phyloP scores from a whole-genome alignment of 2,329 filamentous ascomycete species.

The Alternaria viburni region DNA sequence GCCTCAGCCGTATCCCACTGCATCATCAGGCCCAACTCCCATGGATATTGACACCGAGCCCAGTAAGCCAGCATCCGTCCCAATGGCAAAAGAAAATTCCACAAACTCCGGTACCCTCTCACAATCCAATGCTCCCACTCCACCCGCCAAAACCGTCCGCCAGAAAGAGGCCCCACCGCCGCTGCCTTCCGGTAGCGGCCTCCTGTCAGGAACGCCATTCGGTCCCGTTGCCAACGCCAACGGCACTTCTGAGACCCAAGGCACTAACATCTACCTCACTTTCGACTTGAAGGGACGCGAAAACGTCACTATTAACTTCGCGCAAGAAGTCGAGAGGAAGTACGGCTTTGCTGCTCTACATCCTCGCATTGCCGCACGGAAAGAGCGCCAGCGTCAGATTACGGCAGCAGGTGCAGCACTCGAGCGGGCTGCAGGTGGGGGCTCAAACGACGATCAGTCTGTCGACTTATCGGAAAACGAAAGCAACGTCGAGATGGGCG shows the following conservation, averaged over 20 bases:
- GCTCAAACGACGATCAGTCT: slow-evolving; percentile 79
- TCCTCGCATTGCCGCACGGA: slow-evolving; percentile 85
- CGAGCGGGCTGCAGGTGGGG: slow-evolving; percentile 76
- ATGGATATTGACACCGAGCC: slow-evolving; percentile 49
- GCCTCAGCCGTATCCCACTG: slow-evolving; percentile 8
- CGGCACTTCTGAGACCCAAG: slow-evolving; percentile 48
- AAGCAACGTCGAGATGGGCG: slow-evolving; percentile 89
- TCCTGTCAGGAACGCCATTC: slow-evolving; percentile 67
- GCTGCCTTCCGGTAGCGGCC: slow-evolving; percentile 66
- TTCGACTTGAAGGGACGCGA: slow-evolving; percentile 80
- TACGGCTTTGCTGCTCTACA: slow-evolving; percentile 96
- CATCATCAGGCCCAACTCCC: slow-evolving; percentile 31
- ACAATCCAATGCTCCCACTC: slow-evolving; percentile 58
- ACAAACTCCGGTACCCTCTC: slow-evolving; percentile 47
- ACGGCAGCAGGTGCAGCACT: slow-evolving; percentile 86
- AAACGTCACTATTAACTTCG: slow-evolving; percentile 95
- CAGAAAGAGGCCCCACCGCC: slow-evolving; percentile 64
- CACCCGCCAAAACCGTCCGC: slow-evolving; percentile 61
- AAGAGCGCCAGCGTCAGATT: slow-evolving; percentile 85
- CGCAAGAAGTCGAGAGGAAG: slow-evolving; percentile 87
- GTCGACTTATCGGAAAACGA: slow-evolving; percentile 73
- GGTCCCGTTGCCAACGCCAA: slow-evolving; percentile 59
- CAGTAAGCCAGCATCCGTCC: slow-evolving; percentile 30
- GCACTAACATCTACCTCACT: slow-evolving; percentile 81
- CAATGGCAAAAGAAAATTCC: slow-evolving; percentile 45